Evolutionary conservation across 139 green algal genomes (phyloP).

Genomic region (Chlamydomonas eustigma): DNA sequence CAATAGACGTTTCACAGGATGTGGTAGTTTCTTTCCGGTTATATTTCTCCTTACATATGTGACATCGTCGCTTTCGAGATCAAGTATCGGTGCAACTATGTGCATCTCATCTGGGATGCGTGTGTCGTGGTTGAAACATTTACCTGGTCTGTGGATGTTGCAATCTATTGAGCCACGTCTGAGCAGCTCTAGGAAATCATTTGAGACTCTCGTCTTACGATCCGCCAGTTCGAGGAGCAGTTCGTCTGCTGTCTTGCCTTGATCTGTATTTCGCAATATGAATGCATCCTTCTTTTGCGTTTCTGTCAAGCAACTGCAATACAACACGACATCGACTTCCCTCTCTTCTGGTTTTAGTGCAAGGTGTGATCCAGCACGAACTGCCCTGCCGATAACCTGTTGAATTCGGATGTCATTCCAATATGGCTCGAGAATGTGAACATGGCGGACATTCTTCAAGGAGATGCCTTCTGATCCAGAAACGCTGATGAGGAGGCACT

Average conservation of each 20-base stretch:
- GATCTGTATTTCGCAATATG: not conserved
- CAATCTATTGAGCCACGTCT: not conserved
- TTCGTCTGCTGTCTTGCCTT: not conserved
- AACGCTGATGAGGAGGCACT: constrained; percentile 6
- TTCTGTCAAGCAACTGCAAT: not conserved
- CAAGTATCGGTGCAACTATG: too few species aligned
- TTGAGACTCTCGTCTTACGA: not conserved
- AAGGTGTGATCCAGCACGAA: not conserved
- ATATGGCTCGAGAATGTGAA: constrained; percentile 23
- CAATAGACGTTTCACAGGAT: too few species aligned
- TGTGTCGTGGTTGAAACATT: not conserved
- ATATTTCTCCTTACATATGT: too few species aligned
- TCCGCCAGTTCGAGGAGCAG: not conserved
- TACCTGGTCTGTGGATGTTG: not conserved
- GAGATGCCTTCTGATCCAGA: constrained; percentile 18
- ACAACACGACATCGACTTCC: not conserved
- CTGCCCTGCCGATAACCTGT: constrained; percentile 22
- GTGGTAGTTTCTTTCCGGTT: too few species aligned
- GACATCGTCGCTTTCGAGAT: too few species aligned
- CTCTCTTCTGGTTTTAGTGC: not conserved
- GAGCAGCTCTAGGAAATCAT: not conserved
- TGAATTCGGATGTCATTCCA: constrained; percentile 15
- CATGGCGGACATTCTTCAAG: constrained; percentile 17
- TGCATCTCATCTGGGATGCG: not conserved
- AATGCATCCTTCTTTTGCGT: not conserved